Evolutionary conservation across 768 basidiomycete species (phyloP), one percentile per base, ranked within the genome.

Genomic region (Lentinula detonsa): DNA sequence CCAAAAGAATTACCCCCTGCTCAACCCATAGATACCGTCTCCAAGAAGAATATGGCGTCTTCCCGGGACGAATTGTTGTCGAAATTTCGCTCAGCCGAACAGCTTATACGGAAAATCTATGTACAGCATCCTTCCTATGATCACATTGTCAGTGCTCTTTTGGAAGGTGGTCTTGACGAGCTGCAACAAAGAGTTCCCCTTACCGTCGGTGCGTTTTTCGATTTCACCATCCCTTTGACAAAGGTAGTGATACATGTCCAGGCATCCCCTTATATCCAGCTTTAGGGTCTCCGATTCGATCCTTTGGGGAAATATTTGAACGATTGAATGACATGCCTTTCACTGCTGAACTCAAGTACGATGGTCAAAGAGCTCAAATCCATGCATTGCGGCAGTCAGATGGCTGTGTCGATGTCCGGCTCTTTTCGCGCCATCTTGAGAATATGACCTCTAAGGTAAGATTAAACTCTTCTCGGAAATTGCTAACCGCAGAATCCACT

Each of bases 381-480:
- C 90, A 91, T 69, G 87, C 79, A 11, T 67, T 57, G 46, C 70
- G 64, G 63, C 68, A 68, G 13, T 66, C 70, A 3, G 67, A 71
- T 35, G 75, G 69, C 35, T 65, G 68, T 10, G 57, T 68, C 34
- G 67, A 65, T 9, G 80, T 92, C 45, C 82, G 84, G 57, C 78
- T 95, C 53, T 96, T 96, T 75, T 92, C 90, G 62, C 85, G 93
- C 59, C 92, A 94, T 76, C 76, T 96, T 35, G 93, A 95, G 74
- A 87, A 94, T 67, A 95, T 95, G 94, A 94, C 92, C 1, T 84
- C 85, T 62, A 95, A 96, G 79, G 90, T 84, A 69, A n/a, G 18
- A 48, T 48, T 23, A 48, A 21, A n/a, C 46, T 48, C 49, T 21
- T 42, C 53, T 51, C 53, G 18, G 31, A 33, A 13, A 45, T 56